Percentiles rank a stretch among this genome's conserved stretches.
phyloP scores from a whole-genome alignment of 2,329 filamentous ascomycete species.

The Dothideomycetidae sp. region DNA sequence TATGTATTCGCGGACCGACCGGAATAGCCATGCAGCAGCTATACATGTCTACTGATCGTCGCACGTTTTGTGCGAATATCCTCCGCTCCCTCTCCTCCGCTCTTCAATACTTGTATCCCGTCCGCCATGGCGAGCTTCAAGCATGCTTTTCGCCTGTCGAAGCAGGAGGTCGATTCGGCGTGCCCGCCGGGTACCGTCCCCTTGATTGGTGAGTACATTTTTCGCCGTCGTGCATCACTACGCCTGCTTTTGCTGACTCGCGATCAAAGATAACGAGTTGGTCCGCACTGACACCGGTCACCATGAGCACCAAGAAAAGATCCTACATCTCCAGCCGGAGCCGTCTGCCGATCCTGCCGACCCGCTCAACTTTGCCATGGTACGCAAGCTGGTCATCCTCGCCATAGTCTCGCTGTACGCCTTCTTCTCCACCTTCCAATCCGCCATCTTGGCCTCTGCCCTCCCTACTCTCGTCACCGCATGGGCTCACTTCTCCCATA shows the following conservation, averaged over 20 bases:
- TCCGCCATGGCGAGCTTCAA: too few species aligned
- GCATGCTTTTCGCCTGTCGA: slow-evolving; percentile 26
- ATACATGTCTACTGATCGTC: too few species aligned
- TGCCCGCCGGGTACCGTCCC: slow-evolving; percentile 28
- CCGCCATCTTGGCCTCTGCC: slow-evolving; percentile 23
- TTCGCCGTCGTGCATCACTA: too few species aligned
- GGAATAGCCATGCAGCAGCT: too few species aligned
- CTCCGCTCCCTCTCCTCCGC: too few species aligned
- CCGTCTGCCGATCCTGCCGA: slow-evolving; percentile 28
- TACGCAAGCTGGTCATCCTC: slow-evolving; percentile 24
- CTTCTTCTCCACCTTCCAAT: slow-evolving; percentile 26
- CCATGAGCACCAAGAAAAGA: slow-evolving; percentile 22
- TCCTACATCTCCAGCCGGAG: slow-evolving; percentile 24
- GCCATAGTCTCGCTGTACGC: slow-evolving; percentile 26
- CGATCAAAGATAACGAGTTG: slow-evolving; percentile 18
- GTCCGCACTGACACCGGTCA: slow-evolving; percentile 16
- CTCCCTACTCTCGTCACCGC: slow-evolving; percentile 24
- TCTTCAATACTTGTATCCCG: too few species aligned
- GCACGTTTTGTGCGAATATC: too few species aligned
- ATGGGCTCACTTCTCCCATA: slow-evolving; percentile 13
- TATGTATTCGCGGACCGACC: too few species aligned
- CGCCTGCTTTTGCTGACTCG: not conserved
- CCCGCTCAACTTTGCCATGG: slow-evolving; percentile 27
- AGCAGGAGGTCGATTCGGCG: slow-evolving; percentile 25
- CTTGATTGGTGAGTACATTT: slow-evolving; percentile 26